Conservation (phyloP, 257 asterid genomes). For the Fraxinus anomala region DNA sequence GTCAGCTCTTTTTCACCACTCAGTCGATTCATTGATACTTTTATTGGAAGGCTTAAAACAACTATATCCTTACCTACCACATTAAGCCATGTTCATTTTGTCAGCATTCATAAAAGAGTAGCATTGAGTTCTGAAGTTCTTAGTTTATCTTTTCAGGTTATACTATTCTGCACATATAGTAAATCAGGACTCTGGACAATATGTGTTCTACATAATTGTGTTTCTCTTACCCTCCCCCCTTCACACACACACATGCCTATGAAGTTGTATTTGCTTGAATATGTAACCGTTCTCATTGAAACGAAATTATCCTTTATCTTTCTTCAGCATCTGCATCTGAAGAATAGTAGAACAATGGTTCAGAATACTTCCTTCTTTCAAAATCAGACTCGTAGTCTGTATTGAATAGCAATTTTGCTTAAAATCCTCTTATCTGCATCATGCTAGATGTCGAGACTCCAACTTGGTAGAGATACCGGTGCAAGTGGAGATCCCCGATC, state of each 20-base stretch:
- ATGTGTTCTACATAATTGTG: neutral
- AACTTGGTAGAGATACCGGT: constrained; percentile 57
- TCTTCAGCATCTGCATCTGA: neutral
- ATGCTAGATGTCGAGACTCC: constrained; percentile 49
- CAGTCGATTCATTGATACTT: neutral
- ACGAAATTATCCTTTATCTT: neutral
- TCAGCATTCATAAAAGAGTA: neutral
- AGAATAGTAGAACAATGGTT: neutral
- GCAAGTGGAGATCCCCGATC: constrained; percentile 55
- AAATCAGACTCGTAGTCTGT: neutral
- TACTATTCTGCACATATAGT: neutral
- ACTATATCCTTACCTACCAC: neutral
- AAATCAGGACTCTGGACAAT: neutral
- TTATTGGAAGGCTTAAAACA: neutral
- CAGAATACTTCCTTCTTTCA: neutral
- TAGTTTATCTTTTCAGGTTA: neutral
- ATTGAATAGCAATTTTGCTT: neutral
- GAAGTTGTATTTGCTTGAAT: constrained; percentile 14
- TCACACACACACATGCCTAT: neutral
- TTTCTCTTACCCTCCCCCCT: neutral
- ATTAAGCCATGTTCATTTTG: neutral
- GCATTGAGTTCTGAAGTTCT: neutral
- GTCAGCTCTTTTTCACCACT: neutral
- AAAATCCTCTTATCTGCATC: neutral
- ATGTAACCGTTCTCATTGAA: neutral